Percentiles rank a stretch among this genome's conserved stretches.
These are phyloP conservation scores for Alopecurus myosuroides DNA, from an alignment of 176 grass and related monocot genomes.

Conservation along the genomic window DNA sequence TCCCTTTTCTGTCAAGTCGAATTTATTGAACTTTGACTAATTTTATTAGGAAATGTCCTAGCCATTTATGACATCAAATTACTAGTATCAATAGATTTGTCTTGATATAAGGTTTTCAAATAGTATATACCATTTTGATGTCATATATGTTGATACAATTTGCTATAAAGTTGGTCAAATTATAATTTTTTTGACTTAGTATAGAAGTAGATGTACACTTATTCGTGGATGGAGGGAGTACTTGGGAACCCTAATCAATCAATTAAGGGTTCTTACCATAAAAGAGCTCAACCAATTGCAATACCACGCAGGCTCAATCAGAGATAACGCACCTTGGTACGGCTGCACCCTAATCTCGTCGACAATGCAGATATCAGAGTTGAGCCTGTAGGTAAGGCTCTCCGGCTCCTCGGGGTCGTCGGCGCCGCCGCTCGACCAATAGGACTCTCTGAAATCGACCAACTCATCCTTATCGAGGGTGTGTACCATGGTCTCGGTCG, in stretches of 20 bases:
- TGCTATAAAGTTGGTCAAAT: too few species aligned
- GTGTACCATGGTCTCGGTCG: slow-evolving; percentile 61
- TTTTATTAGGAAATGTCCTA: too few species aligned
- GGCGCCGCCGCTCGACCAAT: slow-evolving; percentile 85
- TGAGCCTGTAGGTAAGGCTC: slow-evolving; percentile 70
- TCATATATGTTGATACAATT: too few species aligned
- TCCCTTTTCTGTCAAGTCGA: too few species aligned
- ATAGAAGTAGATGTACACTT: too few species aligned
- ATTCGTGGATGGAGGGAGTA: too few species aligned
- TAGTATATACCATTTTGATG: too few species aligned
- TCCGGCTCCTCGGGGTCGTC: slow-evolving; percentile 46
- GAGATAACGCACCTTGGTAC: slow-evolving; percentile 48
- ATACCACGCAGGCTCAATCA: background rate
- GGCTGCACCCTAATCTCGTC: slow-evolving; percentile 66
- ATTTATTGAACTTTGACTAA: too few species aligned
- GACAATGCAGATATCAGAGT: slow-evolving; percentile 47
- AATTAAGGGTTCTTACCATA: background rate
- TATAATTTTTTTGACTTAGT: too few species aligned
- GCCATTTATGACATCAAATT: too few species aligned
- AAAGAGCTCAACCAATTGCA: background rate
- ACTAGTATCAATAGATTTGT: too few species aligned
- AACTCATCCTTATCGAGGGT: slow-evolving; percentile 41
- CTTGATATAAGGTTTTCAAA: too few species aligned
- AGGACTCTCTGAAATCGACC: slow-evolving; percentile 29
- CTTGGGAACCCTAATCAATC: background rate